Base-by-base conservation (phyloP, 2,329 filamentous ascomycete species). In the Hyphodiscus sp. region DNA sequence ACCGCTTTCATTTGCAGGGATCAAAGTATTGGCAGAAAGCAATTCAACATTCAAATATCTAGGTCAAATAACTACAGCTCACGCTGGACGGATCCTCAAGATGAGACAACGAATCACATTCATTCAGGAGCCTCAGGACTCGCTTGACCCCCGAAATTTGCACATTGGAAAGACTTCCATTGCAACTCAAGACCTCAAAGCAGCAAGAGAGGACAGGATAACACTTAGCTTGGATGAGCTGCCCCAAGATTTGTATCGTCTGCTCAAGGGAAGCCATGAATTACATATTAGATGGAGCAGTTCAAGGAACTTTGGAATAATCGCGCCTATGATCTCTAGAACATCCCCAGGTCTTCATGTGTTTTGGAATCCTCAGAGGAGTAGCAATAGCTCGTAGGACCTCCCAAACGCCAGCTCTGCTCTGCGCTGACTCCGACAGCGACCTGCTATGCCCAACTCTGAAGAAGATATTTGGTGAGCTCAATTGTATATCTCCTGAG, bases 41-140 rank as follows among this genome's bases (percentile, higher is more conserved):
- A 13, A 38, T 38, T 38, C 33, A 38, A 13, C 11, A 38, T 38
- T 13, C 33, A 38, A 38, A n/a, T 10, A 13, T 15, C 11, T 4
- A 38, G 4, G 33, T 2, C 11, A 29, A 26, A 18, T 50, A 16
- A 49, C 47, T 38, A 33, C 47, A 51, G 26, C 46, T 38, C 41
- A 45, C 23, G 49, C 15, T 29, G 46, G 4, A 38, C 18, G 48
- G 53, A 33, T 41, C 19, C 26, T 50, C 53, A 73, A 50, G 41
- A 91, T 92, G 88, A 83, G 86, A 63, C 82, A 90, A 71, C 78
- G 89, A 71, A 83, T 90, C 63, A 95, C 91, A 0, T 94, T 90
- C 60, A 74, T 95, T 50, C 83, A 87, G 60, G 77, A 79, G 20
- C 74, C 79, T n/a, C 80, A 84, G 44, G 74, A 80, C 52, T 76